Evolutionary conservation across 2,329 filamentous ascomycete species (phyloP).

Genomic region (Claviceps pazoutovae): DNA sequence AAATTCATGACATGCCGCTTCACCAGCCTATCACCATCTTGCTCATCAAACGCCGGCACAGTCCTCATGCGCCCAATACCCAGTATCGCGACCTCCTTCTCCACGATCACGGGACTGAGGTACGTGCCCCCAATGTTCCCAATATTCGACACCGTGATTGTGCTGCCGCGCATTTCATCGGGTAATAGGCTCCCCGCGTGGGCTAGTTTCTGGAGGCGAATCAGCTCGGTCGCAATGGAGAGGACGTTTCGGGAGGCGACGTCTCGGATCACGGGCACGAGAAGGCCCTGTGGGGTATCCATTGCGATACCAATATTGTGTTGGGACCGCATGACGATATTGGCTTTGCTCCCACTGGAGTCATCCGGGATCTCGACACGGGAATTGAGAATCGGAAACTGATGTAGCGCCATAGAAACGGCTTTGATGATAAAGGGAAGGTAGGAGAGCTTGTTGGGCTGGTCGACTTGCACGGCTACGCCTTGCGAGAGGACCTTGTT

Average conservation of each 20-base stretch:
- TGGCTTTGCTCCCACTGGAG: constrained; percentile 53
- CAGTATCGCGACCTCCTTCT: constrained; percentile 81
- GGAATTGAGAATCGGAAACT: constrained; percentile 78
- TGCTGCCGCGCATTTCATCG: constrained; percentile 69
- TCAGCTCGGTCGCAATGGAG: constrained; percentile 63
- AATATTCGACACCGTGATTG: constrained; percentile 93
- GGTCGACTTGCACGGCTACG: constrained; percentile 27
- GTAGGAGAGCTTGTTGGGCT: constrained; percentile 61
- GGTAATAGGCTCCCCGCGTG: constrained; percentile 59
- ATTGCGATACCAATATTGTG: constrained; percentile 96
- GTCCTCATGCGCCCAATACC: constrained; percentile 71
- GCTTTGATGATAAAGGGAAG: constrained; percentile 95
- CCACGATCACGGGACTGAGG: constrained; percentile 79
- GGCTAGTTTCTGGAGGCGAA: constrained; percentile 59
- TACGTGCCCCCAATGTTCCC: constrained; percentile 90
- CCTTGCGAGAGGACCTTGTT: constrained; percentile 44
- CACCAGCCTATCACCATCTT: constrained; percentile 39
- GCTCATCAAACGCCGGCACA: constrained; percentile 62
- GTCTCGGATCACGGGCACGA: constrained; percentile 85
- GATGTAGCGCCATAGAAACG: constrained; percentile 67
- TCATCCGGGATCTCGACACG: constrained; percentile 47
- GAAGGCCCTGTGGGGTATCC: constrained; percentile 75
- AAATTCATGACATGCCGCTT: constrained; percentile 75
- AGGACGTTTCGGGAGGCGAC: constrained; percentile 65
- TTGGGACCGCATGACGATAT: constrained; percentile 61